Conservation (phyloP, 2,329 filamentous ascomycete species). For the Venturia nashicola region DNA sequence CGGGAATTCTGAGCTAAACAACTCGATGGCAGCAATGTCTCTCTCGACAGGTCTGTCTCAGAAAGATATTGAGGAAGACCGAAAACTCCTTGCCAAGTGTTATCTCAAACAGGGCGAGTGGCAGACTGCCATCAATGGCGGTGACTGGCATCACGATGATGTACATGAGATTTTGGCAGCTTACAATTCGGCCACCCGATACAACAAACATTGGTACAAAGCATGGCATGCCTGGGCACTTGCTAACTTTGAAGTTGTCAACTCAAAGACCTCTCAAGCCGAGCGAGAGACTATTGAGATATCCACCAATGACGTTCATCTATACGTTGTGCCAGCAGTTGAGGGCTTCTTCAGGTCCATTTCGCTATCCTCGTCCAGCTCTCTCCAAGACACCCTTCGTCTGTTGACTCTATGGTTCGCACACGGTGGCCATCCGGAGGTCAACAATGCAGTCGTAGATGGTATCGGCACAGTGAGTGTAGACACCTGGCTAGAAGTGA, state of each 20-base stretch:
- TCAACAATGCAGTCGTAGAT: slow-evolving; percentile 78
- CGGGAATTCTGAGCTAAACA: slow-evolving; percentile 28
- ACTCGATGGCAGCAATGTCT: slow-evolving; percentile 32
- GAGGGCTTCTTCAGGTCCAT: slow-evolving; percentile 98
- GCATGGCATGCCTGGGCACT: slow-evolving; percentile 98
- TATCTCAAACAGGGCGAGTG: slow-evolving; percentile 95
- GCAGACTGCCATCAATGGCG: slow-evolving; percentile 74
- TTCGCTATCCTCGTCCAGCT: slow-evolving; percentile 78
- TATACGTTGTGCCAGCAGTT: slow-evolving; percentile 89
- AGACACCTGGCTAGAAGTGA: slow-evolving; percentile 97
- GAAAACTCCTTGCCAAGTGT: slow-evolving; percentile 77
- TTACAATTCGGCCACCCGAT: slow-evolving; percentile 83
- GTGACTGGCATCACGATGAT: slow-evolving; percentile 78
- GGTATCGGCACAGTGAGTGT: slow-evolving; percentile 87
- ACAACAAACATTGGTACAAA: slow-evolving; percentile 95
- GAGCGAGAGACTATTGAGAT: slow-evolving; percentile 46
- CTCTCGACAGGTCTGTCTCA: slow-evolving; percentile 3
- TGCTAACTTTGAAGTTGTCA: slow-evolving; percentile 97
- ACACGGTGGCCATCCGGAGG: slow-evolving; percentile 77
- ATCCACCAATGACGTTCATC: slow-evolving; percentile 58
- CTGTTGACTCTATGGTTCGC: slow-evolving; percentile 93
- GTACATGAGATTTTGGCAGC: slow-evolving; percentile 83
- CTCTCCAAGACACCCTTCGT: slow-evolving; percentile 86
- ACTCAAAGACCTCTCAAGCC: slow-evolving; percentile 56
- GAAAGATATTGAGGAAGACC: slow-evolving; percentile 37